Evolutionary conservation across 768 basidiomycete species (phyloP).

Genomic region (Boletus subcaerulescens): DNA sequence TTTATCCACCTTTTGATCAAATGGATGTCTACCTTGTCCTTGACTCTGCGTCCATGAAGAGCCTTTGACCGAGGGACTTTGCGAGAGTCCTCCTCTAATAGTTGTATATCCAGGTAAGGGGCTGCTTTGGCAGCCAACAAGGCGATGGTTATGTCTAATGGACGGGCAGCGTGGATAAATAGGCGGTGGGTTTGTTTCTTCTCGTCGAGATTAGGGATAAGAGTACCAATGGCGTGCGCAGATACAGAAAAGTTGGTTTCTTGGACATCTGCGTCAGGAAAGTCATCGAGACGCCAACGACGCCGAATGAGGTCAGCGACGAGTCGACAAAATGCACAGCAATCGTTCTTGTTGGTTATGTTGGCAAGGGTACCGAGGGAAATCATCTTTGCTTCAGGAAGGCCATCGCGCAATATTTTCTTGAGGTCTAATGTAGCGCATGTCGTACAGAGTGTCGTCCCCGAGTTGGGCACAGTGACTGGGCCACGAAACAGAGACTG

Average conservation of each 20-base stretch:
- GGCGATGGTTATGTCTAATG: neutral
- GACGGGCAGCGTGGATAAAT: constrained; percentile 8
- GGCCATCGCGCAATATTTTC: constrained; percentile 12
- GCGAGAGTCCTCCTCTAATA: constrained; percentile 17
- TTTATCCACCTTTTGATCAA: constrained; percentile 16
- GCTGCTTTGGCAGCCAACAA: neutral
- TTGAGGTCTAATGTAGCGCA: constrained; percentile 10
- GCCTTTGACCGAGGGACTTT: constrained; percentile 12
- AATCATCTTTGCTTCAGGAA: neutral
- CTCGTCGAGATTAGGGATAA: neutral
- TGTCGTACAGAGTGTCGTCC: constrained; percentile 5
- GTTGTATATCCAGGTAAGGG: constrained; percentile 13
- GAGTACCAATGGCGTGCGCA: neutral
- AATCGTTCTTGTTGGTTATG: constrained; percentile 2
- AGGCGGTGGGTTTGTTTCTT: constrained; percentile 12
- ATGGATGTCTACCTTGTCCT: constrained; percentile 2
- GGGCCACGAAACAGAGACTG: neutral
- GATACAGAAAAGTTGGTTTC: constrained; percentile 1
- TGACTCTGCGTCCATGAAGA: constrained; percentile 22
- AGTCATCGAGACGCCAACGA: constrained; percentile 16
- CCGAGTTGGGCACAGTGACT: neutral
- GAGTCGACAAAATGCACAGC: constrained; percentile 18
- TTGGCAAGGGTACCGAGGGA: constrained; percentile 8
- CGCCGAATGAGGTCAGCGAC: constrained; percentile 4
- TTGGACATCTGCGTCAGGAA: constrained; percentile 8